Conservation (phyloP, 108 stramenopile genomes). For the Cyclotella atomus region DNA sequence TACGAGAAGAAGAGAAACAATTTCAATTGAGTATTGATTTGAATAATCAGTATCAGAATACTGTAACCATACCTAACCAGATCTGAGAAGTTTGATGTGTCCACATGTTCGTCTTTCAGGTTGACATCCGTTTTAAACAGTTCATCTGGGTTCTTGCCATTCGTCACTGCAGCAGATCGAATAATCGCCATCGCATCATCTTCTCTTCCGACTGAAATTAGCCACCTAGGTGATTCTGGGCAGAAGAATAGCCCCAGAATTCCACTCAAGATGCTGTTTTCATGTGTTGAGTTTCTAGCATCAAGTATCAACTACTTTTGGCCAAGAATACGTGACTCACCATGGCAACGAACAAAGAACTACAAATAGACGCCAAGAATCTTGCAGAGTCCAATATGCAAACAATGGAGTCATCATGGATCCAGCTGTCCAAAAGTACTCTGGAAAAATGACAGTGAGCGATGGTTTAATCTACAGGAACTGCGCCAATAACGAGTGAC, state of each 20-base stretch:
- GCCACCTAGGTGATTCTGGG: slow-evolving; percentile 85
- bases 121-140: slow-evolving; percentile 45
- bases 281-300: too few relatives aligned
- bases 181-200: slow-evolving; percentile 62
- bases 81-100: slow-evolving; percentile 37
- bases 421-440: slow-evolving; percentile 88
- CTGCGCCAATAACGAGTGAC: too few relatives aligned
- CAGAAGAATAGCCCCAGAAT: slow-evolving; percentile 65
- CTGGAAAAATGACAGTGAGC: not conserved
- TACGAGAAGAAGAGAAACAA: not conserved
- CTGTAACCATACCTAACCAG: slow-evolving; percentile 45
- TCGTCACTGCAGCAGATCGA: slow-evolving; percentile 54
- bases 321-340: too few relatives aligned
- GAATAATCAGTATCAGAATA: too few relatives aligned
- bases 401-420: slow-evolving; percentile 65
- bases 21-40: not conserved
- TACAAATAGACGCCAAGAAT: slow-evolving; percentile 74
- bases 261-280: slow-evolving; percentile 49
- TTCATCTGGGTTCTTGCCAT: slow-evolving; percentile 51
- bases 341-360: slow-evolving; percentile 69
- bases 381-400: slow-evolving; percentile 62
- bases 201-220: slow-evolving; percentile 53
- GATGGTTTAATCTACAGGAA: too few relatives aligned
- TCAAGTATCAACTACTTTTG: too few relatives aligned
- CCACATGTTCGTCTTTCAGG: slow-evolving; percentile 42